Evolutionary conservation across 176 grass and related monocot genomes (phyloP).

Genomic region (Zea mays): DNA sequence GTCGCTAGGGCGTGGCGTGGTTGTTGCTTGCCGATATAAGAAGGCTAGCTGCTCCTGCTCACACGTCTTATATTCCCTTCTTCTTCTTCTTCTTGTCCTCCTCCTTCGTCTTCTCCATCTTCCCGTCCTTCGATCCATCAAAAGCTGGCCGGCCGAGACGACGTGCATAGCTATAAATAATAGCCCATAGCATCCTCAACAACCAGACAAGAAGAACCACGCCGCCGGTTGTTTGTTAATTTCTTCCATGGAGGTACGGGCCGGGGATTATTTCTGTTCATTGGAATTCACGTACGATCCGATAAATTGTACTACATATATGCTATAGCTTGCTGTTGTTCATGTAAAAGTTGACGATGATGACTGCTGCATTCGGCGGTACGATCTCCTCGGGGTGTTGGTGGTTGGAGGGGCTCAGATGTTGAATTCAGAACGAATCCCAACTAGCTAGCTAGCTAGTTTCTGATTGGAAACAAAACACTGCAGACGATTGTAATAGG

Average conservation of each 20-base stretch:
- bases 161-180: background rate
- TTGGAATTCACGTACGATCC: background rate
- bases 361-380: no score
- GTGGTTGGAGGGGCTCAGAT: no score
- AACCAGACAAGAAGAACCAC: background rate
- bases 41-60: conserved; percentile 21
- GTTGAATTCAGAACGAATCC: no score
- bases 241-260: conserved; percentile 52
- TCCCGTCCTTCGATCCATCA: background rate
- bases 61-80: conserved; percentile 37
- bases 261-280: background rate
- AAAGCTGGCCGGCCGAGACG: conserved; percentile 4
- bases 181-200: background rate
- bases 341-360: no score
- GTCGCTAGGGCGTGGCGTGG: background rate
- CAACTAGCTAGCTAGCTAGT: no score
- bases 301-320: no score
- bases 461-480: no score
- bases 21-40: conserved; percentile 41
- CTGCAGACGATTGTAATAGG: no score
- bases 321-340: no score
- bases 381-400: no score
- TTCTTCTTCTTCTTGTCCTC: background rate
- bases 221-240: background rate
- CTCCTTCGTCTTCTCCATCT: background rate